Evolutionary conservation across 2,329 filamentous ascomycete species (phyloP).

Genomic region (Nannizzia gypsea): DNA sequence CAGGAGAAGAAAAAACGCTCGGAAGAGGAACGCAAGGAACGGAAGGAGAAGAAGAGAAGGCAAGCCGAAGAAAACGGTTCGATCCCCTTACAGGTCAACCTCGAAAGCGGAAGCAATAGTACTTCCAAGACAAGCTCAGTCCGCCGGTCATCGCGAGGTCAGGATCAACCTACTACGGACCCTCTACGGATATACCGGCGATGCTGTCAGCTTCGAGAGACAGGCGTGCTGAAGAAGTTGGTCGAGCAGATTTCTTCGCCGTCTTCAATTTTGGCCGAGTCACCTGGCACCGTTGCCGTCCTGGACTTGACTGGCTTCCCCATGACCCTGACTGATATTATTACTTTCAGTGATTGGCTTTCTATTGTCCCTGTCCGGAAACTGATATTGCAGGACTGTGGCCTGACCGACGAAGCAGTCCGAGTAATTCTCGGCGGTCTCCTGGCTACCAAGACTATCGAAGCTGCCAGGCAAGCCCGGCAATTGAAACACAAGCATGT

Average conservation of each 20-base stretch:
- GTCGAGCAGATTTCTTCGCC: conserved; percentile 72
- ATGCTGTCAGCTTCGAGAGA: conserved; percentile 88
- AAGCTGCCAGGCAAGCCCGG: conserved; percentile 42
- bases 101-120: conserved; percentile 52
- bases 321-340: conserved; percentile 68
- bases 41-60: conserved; percentile 76
- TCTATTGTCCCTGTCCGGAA: conserved; percentile 86
- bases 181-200: conserved; percentile 84
- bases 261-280: conserved; percentile 49
- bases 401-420: conserved; percentile 74
- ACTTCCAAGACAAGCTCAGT: conserved; percentile 30
- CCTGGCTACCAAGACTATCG: conserved; percentile 61
- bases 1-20: conserved; percentile 95
- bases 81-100: conserved; percentile 69
- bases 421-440: conserved; percentile 78
- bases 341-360: conserved; percentile 85
- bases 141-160: conserved; percentile 28
- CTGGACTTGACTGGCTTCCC: conserved; percentile 76
- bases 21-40: conserved; percentile 81
- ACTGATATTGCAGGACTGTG: conserved; percentile 74
- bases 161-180: conserved; percentile 70
- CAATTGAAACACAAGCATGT: conserved; percentile 1
- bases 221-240: conserved; percentile 80
- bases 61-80: conserved; percentile 79
- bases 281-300: conserved; percentile 65